Conservation (phyloP, 1,284 basidiomycete genomes). For the Phenoliferia sp. region DNA sequence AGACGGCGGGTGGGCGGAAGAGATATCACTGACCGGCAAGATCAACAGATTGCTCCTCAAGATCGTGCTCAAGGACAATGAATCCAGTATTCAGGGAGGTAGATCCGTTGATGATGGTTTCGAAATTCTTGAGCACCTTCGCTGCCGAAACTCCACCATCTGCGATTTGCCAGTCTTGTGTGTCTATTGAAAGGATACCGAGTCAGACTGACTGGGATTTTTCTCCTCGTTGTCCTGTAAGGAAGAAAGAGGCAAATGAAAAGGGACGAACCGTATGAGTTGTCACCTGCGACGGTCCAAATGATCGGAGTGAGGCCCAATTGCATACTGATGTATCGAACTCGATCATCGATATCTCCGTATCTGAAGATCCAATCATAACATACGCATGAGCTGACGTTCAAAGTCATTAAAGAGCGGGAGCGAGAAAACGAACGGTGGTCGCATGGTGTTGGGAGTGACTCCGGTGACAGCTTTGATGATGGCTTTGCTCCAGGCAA, state of each 20-base stretch:
- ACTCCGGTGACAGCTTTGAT: conserved; percentile 49
- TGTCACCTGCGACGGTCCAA: conserved; percentile 55
- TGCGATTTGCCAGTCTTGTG: conserved; percentile 36
- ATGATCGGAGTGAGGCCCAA: conserved; percentile 75
- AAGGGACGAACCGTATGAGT: conserved; percentile 15
- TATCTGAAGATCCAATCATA: background rate
- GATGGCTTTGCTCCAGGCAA: conserved; percentile 84
- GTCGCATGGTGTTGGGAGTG: conserved; percentile 30
- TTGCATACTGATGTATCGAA: conserved; percentile 72
- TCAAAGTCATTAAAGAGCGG: background rate
- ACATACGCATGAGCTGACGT: too few relatives aligned
- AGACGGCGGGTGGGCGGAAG: background rate
- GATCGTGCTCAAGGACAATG: conserved; percentile 53
- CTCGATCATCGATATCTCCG: conserved; percentile 69
- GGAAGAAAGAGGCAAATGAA: background rate
- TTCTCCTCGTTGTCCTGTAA: background rate
- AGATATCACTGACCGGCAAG: conserved; percentile 51
- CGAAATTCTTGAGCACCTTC: conserved; percentile 21
- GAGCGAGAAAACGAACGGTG: conserved; percentile 11
- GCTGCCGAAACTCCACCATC: conserved; percentile 54
- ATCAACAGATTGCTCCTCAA: conserved; percentile 55
- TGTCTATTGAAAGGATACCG: conserved; percentile 14
- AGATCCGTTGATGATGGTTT: conserved; percentile 17
- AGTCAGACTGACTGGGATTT: background rate
- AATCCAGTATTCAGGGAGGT: conserved; percentile 12